Base-by-base conservation (phyloP, 306 rosid genomes). In the Quercus gilva region DNA sequence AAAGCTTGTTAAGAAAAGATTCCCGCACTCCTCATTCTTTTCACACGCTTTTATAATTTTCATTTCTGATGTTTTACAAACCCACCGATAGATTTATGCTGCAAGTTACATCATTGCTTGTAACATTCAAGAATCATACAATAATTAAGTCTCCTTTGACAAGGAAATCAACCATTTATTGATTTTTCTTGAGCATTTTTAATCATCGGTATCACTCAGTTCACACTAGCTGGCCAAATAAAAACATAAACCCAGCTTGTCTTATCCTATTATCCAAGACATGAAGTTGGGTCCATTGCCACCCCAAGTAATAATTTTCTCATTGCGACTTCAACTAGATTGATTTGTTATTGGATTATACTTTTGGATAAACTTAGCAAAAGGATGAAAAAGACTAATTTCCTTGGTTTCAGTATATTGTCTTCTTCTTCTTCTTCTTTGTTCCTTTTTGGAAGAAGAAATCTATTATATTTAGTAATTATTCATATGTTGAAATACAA, bases 141-240 rank as follows among this genome's bases (percentile, higher is more conserved):
- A 19, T 70, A 4, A 37, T 21, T 70, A 23, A 45, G n/a, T 21
- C 56, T 43, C 29, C 57, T 11, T 33, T 21, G 10, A 41, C 28
- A 37, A 37, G 14, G 31, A 20, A 21, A 70, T 4, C 28, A 70
- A 45, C 19, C 74, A 45, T 70, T 20, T 41, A 41, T 41, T 41
- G 45, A 41, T 41, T 8, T 20, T 20, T 45, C 18, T 5, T 13
- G 17, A 12, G 8, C 65, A n/a, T 49, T 71, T 2, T 45, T 51
- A 43, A 49, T 49, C 51, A 71, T 71, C 75, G 17, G 75, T 11
- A 71, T 71, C 58, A 49, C n/a, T 49, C 60, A 21, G 75, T 71
- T 71, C 75, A 71, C 58, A 51, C 75, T 71, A 51, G 20, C 21
- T 15, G 28, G 5, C 33, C 15, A 33, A 6, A 28, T 67, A 29